A percentile compares a stretch with the other conserved stretches of the same genome.
These are phyloP conservation scores for Alternaria sp. DNA, from an alignment of 2,329 filamentous ascomycete genomes.

Conservation along the genomic window DNA sequence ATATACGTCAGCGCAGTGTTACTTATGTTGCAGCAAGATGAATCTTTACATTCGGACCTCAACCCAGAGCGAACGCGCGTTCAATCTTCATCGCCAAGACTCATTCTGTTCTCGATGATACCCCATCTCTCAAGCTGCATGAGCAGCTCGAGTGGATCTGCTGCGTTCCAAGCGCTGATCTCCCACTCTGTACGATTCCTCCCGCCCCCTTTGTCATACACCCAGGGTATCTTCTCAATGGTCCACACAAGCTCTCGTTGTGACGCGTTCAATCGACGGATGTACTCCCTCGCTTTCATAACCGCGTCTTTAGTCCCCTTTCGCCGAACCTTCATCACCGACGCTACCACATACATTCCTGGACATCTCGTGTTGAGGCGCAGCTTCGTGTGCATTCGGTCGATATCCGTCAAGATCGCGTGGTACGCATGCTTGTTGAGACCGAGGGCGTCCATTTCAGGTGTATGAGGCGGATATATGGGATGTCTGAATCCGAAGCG, in stretches of 20 bases:
- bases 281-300: constrained; percentile 27
- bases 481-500: constrained; percentile 31
- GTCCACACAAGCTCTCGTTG: constrained; percentile 31
- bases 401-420: constrained; percentile 22
- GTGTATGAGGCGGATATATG: constrained; percentile 32
- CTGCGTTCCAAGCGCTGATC: constrained; percentile 32
- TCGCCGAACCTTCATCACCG: constrained; percentile 19
- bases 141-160: constrained; percentile 31
- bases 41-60: not conserved
- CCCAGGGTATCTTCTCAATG: constrained; percentile 31
- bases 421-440: constrained; percentile 22
- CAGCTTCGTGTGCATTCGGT: constrained; percentile 16
- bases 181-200: constrained; percentile 31
- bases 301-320: constrained; percentile 22
- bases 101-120: constrained; percentile 28
- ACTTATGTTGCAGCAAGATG: not conserved
- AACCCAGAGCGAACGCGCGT: not conserved
- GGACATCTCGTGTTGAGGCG: constrained; percentile 2
- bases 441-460: constrained; percentile 32
- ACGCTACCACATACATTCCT: constrained; percentile 7
- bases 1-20: too few species aligned
- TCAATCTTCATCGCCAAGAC: constrained; percentile 30
- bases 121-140: constrained; percentile 33
- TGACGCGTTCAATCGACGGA: constrained; percentile 26
- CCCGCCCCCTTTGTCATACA: constrained; percentile 24